phyloP scores from a whole-genome alignment of 805 yeast species.

The Ogataea pilisensis region DNA sequence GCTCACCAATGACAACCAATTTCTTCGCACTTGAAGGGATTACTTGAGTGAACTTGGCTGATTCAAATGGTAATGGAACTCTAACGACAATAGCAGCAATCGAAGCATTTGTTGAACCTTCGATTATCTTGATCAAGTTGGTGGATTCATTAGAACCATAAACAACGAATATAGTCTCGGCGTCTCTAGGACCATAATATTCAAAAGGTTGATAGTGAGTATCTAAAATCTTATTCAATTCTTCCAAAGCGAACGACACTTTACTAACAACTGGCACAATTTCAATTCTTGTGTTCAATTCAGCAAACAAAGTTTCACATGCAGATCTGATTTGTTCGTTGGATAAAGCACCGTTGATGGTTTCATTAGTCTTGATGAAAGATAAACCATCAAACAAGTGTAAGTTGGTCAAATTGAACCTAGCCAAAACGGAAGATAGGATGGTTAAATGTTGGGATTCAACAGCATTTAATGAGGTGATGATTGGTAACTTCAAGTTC shows the following conservation, averaged over 20 bases:
- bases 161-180: constrained; percentile 76
- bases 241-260: constrained; percentile 42
- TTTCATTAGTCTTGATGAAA: constrained; percentile 48
- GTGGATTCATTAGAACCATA: constrained; percentile 69
- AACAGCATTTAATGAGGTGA: constrained; percentile 56
- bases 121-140: constrained; percentile 44
- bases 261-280: constrained; percentile 28
- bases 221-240: constrained; percentile 52
- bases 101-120: constrained; percentile 28
- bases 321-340: constrained; percentile 38
- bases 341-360: constrained; percentile 40
- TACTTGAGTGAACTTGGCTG: constrained; percentile 49
- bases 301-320: constrained; percentile 35
- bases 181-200: constrained; percentile 57
- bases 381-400: constrained; percentile 80
- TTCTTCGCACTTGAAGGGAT: constrained; percentile 57
- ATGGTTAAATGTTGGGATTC: constrained; percentile 69
- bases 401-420: constrained; percentile 59
- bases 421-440: constrained; percentile 59
- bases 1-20: constrained; percentile 67
- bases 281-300: constrained; percentile 23
- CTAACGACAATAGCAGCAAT: constrained; percentile 69
- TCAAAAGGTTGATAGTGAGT: constrained; percentile 59
- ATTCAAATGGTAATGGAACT: constrained; percentile 77
- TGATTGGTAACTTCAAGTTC: constrained; percentile 58